These are phyloP conservation scores for Datura wrightii DNA, from an alignment of 257 asterid genomes.

Conservation along the genomic window DNA sequence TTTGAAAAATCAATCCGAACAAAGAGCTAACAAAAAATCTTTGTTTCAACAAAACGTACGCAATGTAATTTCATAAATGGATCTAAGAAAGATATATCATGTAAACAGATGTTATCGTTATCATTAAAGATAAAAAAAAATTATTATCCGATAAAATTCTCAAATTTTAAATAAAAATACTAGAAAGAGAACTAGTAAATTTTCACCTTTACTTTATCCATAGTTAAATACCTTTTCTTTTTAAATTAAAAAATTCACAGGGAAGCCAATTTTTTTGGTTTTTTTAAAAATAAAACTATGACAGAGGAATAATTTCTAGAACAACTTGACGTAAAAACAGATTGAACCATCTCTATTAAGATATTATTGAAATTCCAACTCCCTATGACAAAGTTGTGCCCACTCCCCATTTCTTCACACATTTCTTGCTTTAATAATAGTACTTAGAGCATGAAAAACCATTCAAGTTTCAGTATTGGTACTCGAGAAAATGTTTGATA, in stretches of 20 bases:
- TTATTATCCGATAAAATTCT: too few species aligned
- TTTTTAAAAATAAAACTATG: background rate
- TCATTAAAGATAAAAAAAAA: too few species aligned
- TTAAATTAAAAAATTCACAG: background rate
- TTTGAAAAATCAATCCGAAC: too few species aligned
- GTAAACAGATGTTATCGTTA: too few species aligned
- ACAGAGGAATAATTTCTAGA: background rate
- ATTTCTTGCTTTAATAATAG: background rate
- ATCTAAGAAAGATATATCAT: too few species aligned
- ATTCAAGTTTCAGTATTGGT: conserved; percentile 15
- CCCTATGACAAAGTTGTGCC: conserved; percentile 12
- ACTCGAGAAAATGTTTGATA: background rate
- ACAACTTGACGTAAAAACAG: background rate
- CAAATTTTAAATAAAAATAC: too few species aligned
- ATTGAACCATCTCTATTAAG: background rate
- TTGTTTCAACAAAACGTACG: too few species aligned
- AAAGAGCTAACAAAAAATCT: too few species aligned
- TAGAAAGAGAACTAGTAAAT: too few species aligned
- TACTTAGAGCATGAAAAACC: background rate
- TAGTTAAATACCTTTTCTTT: background rate
- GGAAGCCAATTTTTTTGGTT: background rate
- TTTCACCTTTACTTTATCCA: background rate
- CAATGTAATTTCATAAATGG: too few species aligned
- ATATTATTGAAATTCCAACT: background rate
- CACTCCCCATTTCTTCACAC: conserved; percentile 17